These are phyloP conservation scores for Ceratocystis albifundus DNA, from an alignment of 2,329 filamentous ascomycete genomes.

Conservation along the genomic window DNA sequence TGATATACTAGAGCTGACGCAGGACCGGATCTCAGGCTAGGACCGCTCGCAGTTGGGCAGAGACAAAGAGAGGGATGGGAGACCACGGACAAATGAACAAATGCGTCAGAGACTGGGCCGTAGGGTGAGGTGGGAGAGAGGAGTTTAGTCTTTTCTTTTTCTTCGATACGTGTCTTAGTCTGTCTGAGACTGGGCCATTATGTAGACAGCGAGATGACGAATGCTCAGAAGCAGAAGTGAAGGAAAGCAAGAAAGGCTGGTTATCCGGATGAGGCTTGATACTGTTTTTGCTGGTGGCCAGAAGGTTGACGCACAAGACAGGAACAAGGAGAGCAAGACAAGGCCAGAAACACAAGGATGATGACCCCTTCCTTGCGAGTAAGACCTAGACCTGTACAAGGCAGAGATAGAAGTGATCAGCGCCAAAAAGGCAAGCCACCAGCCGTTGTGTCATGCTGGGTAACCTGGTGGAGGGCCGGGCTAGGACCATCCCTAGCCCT, in stretches of 20 bases:
- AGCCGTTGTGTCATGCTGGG: not conserved
- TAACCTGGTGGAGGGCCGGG: not conserved
- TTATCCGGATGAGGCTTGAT: not conserved
- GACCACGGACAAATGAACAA: not conserved
- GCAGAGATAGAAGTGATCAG: conserved; percentile 8
- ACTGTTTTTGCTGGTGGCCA: not conserved
- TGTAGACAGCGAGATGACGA: no score
- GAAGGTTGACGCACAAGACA: not conserved
- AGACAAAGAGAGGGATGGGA: not conserved
- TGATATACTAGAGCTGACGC: not conserved
- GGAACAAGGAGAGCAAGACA: not conserved
- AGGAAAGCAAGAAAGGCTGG: not conserved
- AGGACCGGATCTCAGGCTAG: not conserved
- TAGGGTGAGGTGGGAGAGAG: not conserved
- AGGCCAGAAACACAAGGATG: not conserved
- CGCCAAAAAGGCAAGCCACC: conserved; percentile 10
- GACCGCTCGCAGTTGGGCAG: not conserved
- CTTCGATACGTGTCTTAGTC: no score
- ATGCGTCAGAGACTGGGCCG: not conserved
- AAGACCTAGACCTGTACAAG: not conserved
- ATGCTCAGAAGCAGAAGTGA: not conserved
- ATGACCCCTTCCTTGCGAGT: not conserved
- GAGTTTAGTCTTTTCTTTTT: no score
- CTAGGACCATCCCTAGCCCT: not conserved
- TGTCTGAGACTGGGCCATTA: no score